A percentile compares a stretch with the other conserved stretches of the same genome.
Evolutionary conservation across 331 rosid species (phyloP).

Genomic region (Dryas integrifolia): DNA sequence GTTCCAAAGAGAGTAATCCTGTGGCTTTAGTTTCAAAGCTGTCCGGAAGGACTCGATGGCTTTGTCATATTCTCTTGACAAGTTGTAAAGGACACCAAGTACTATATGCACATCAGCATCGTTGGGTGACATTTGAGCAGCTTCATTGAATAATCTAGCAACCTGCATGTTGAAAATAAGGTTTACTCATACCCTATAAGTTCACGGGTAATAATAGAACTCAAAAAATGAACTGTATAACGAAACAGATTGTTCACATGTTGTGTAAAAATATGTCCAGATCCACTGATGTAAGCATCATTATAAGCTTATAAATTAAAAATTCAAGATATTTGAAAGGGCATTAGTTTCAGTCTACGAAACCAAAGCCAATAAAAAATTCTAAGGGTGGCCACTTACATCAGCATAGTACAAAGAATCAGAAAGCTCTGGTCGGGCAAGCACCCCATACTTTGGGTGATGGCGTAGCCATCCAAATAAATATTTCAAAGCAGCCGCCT

Average conservation of each 20-base stretch:
- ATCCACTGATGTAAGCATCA: not conserved
- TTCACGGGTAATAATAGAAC: not conserved
- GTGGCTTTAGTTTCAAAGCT: constrained; percentile 88
- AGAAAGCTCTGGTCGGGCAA: constrained; percentile 67
- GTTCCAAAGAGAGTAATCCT: constrained; percentile 98
- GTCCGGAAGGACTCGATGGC: constrained; percentile 80
- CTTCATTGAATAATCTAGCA: constrained; percentile 78
- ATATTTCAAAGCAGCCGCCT: constrained; percentile 76
- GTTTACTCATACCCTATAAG: constrained; percentile 1
- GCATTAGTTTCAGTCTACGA: not conserved
- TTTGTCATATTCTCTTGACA: constrained; percentile 89
- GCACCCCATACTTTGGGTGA: constrained; percentile 82
- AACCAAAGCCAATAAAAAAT: not conserved
- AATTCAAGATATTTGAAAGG: not conserved
- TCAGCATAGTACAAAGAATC: constrained; percentile 83
- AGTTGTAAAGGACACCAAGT: constrained; percentile 88
- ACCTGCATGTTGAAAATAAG: constrained; percentile 50
- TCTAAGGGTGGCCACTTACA: constrained; percentile 54
- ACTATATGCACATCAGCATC: constrained; percentile 97
- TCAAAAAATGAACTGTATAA: no score
- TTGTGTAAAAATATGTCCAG: not conserved
- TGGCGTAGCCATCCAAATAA: constrained; percentile 83
- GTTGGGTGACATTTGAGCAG: constrained; percentile 83
- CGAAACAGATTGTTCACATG: no score
- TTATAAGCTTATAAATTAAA: not conserved